A percentile compares a stretch with the other conserved stretches of the same genome.
Evolutionary conservation across 1,139 yeast genomes (phyloP).

Genomic region (Nakaseomyces nivariensis): DNA sequence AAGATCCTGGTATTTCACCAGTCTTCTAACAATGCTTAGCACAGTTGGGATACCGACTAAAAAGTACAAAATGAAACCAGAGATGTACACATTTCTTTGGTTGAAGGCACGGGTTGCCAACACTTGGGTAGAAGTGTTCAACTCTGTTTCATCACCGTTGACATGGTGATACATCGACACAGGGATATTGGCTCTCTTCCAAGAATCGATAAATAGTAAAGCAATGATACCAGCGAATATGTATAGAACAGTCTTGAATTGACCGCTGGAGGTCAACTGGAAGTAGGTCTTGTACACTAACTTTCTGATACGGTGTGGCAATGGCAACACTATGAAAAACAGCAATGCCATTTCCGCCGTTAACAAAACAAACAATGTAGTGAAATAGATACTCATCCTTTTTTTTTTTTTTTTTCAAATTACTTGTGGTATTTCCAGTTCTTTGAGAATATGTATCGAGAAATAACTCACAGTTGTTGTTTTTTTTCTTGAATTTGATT

Average conservation of each 20-base stretch:
- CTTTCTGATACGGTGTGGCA: constrained; percentile 47
- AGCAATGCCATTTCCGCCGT: constrained; percentile 46
- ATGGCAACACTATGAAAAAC: constrained; percentile 47
- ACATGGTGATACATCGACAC: constrained; percentile 18
- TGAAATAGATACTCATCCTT: constrained; percentile 31
- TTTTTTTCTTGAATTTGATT: too few species aligned
- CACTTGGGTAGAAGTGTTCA: constrained; percentile 12
- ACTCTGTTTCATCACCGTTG: constrained; percentile 5
- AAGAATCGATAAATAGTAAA: constrained; percentile 52
- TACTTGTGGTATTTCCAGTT: too few species aligned
- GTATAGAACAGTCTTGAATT: constrained; percentile 40
- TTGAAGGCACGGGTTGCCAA: constrained; percentile 44
- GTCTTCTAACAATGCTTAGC: constrained; percentile 44
- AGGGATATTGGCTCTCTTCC: constrained; percentile 38
- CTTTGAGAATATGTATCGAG: neutral
- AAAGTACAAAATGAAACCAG: constrained; percentile 60
- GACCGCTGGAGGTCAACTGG: constrained; percentile 31
- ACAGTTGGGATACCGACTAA: constrained; percentile 51
- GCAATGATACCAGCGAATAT: constrained; percentile 41
- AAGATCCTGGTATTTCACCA: constrained; percentile 47
- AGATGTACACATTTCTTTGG: constrained; percentile 60
- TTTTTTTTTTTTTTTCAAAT: neutral
- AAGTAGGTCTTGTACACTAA: constrained; percentile 36
- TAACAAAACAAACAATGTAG: constrained; percentile 32
- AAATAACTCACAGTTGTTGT: too few species aligned